A percentile compares a stretch with the other conserved stretches of the same genome.
Evolutionary conservation across 2,329 filamentous ascomycete species (phyloP).

Genomic region (Rosellinia necatrix): DNA sequence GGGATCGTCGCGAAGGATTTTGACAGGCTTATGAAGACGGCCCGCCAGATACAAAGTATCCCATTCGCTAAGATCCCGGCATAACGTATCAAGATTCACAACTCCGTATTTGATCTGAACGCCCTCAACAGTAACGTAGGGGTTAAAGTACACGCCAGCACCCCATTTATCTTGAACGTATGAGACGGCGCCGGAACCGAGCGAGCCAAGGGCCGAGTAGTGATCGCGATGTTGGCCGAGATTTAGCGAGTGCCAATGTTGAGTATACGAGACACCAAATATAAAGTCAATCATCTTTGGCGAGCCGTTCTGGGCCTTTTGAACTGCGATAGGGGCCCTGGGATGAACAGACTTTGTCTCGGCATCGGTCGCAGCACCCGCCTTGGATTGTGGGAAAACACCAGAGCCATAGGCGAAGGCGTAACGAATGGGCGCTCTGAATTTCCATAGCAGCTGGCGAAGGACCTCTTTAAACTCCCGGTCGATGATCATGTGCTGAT

Average conservation of each 20-base stretch:
- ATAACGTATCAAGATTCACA: constrained; percentile 89
- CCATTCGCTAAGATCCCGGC: constrained; percentile 86
- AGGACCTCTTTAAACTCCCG: constrained; percentile 92
- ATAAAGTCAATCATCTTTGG: constrained; percentile 99
- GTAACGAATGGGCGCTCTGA: constrained; percentile 91
- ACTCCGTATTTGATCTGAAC: constrained; percentile 98
- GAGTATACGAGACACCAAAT: constrained; percentile 89
- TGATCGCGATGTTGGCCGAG: constrained; percentile 86
- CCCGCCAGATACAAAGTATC: constrained; percentile 96
- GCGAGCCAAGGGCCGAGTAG: constrained; percentile 81
- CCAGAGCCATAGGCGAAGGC: constrained; percentile 97
- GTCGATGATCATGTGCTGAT: constrained; percentile 96
- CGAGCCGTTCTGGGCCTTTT: constrained; percentile 82
- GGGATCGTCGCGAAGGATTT: constrained; percentile 93
- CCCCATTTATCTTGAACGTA: constrained; percentile 85
- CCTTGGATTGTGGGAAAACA: constrained; percentile 79
- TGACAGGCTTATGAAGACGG: constrained; percentile 90
- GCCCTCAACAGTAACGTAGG: constrained; percentile 91
- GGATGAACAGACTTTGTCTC: constrained; percentile 73
- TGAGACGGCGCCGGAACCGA: constrained; percentile 85
- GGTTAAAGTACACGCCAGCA: constrained; percentile 97
- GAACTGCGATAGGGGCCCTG: constrained; percentile 77
- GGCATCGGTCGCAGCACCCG: constrained; percentile 57
- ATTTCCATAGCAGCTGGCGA: constrained; percentile 86
- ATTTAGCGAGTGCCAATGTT: constrained; percentile 97